A percentile compares a stretch with the other conserved stretches of the same genome.
phyloP scores from a whole-genome alignment of 169 alveolate genomes.

The Plasmodium blacklocki region DNA sequence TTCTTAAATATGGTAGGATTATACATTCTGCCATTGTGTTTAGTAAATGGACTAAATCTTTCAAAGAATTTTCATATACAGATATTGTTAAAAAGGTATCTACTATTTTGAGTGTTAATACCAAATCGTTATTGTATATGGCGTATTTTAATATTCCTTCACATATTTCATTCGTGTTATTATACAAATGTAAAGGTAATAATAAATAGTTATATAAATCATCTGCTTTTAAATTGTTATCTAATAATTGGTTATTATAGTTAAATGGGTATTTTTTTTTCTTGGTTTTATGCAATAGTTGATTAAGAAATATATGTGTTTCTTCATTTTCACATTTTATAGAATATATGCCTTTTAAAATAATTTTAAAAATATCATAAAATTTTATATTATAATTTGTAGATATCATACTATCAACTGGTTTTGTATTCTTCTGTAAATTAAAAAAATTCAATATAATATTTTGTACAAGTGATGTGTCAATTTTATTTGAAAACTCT shows the following conservation, averaged over 20 bases:
- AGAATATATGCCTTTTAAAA: conserved; percentile 68
- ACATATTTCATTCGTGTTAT: conserved; percentile 46
- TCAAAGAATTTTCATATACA: conserved; percentile 62
- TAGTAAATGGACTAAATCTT: conserved; percentile 52
- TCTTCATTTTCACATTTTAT: conserved; percentile 62
- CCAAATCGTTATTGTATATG: conserved; percentile 54
- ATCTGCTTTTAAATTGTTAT: conserved; percentile 1
- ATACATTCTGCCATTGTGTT: conserved; percentile 72
- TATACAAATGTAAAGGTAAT: conserved; percentile 56
- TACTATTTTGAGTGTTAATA: conserved; percentile 38
- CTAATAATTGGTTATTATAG: conserved; percentile 19
- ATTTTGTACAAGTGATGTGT: conserved; percentile 51
- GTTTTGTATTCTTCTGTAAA: conserved; percentile 15
- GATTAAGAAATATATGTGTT: conserved; percentile 52
- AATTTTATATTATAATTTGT: conserved; percentile 34
- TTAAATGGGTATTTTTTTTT: conserved; percentile 15
- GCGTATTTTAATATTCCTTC: conserved; percentile 71
- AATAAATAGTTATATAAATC: conserved; percentile 16
- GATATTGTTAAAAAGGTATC: conserved; percentile 70
- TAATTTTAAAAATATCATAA: conserved; percentile 57
- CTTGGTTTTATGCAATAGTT: conserved; percentile 34
- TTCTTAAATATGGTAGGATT: conserved; percentile 69
- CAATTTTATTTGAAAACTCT: conserved; percentile 18
- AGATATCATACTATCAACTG: background rate
- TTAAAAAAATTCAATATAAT: conserved; percentile 71